Conservation (phyloP, 257 asterid species). For the Solanum gandarillasii region DNA sequence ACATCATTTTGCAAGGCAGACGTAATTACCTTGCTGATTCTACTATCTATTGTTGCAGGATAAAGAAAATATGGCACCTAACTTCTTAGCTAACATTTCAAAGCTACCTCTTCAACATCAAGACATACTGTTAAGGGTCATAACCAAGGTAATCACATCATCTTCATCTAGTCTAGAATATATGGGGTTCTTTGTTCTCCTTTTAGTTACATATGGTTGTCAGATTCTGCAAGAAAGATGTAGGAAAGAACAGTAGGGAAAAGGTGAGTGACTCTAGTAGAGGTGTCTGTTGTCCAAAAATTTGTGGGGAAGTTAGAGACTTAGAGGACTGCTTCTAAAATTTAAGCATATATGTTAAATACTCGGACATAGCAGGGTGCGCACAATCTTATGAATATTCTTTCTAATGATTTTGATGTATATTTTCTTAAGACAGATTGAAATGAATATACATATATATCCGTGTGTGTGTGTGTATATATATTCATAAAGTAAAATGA, state of each 20-base stretch:
- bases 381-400: neutral
- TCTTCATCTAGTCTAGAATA: neutral
- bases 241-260: neutral
- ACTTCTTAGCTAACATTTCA: constrained; percentile 52
- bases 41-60: constrained; percentile 38
- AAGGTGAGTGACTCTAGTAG: neutral
- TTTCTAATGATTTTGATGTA: neutral
- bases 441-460: neutral
- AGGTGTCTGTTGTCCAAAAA: neutral
- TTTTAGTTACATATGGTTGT: neutral
- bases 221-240: neutral
- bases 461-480: neutral
- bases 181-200: neutral
- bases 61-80: constrained; percentile 58
- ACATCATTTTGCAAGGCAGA: neutral
- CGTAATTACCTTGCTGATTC: neutral
- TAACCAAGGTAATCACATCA: constrained; percentile 47
- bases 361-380: neutral
- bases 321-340: neutral
- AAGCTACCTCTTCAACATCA: constrained; percentile 86
- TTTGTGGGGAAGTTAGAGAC: neutral
- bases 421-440: neutral
- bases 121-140: constrained; percentile 67
- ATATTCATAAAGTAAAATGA: neutral
- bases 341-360: neutral